Conservation (phyloP, 139 green algal species). For the Chlamydomonas urium region DNA sequence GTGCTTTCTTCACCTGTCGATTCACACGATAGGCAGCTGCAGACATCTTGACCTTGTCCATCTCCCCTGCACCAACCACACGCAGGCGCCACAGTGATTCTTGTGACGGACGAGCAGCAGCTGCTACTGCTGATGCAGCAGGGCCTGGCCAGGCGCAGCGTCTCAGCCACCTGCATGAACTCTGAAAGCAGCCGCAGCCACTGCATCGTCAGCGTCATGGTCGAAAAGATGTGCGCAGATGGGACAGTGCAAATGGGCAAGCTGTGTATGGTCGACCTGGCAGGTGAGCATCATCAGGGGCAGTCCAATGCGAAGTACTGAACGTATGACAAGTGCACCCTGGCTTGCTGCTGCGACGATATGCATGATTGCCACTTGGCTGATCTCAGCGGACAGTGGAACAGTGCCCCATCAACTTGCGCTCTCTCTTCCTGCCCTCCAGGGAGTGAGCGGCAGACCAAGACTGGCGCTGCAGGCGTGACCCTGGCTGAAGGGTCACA, state of each 20-base stretch:
- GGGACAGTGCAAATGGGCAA: slow-evolving; percentile 48
- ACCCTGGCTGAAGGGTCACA: slow-evolving; percentile 62
- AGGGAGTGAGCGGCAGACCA: slow-evolving; percentile 62
- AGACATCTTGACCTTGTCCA: too few species aligned
- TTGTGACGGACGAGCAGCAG: slow-evolving; percentile 54
- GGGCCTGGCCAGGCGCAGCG: slow-evolving; percentile 42
- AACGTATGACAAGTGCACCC: too few species aligned
- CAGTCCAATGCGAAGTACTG: background rate
- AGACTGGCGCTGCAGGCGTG: slow-evolving; percentile 54
- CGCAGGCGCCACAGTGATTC: slow-evolving; percentile 40
- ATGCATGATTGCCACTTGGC: too few species aligned
- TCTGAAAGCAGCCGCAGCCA: slow-evolving; percentile 59
- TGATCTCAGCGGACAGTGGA: too few species aligned
- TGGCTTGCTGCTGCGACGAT: too few species aligned
- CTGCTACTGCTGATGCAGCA: slow-evolving; percentile 47
- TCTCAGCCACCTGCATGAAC: slow-evolving; percentile 63
- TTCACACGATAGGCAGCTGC: too few species aligned
- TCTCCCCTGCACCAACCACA: too few species aligned
- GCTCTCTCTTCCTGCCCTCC: background rate
- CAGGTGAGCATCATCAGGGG: slow-evolving; percentile 20
- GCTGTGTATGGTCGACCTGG: slow-evolving; percentile 78
- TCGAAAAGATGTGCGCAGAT: slow-evolving; percentile 45
- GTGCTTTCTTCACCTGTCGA: too few species aligned
- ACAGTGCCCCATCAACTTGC: too few species aligned
- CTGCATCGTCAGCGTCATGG: slow-evolving; percentile 63